A percentile compares a stretch with the other conserved stretches of the same genome.
phyloP scores from a whole-genome alignment of 1,139 yeast species.

The Blastobotrys buckinghamii region DNA sequence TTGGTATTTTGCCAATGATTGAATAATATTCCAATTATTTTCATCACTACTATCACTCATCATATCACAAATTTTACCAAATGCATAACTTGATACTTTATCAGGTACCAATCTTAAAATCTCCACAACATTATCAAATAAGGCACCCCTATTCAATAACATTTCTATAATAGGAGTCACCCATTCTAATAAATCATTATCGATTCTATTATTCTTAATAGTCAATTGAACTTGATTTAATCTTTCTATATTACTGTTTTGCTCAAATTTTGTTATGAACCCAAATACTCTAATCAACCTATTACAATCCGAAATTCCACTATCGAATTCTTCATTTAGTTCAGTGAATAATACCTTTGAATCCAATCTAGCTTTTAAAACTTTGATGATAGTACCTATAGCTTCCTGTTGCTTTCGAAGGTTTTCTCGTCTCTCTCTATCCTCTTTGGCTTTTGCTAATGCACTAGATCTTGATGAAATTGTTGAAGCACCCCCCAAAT shows the following conservation, averaged over 20 bases:
- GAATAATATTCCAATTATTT: constrained; percentile 1
- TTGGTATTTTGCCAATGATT: neutral
- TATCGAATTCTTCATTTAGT: constrained; percentile 18
- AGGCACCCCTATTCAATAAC: neutral
- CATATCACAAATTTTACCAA: neutral
- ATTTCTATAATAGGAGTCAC: neutral
- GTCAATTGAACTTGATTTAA: neutral
- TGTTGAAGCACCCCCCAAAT: constrained; percentile 53
- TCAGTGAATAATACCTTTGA: constrained; percentile 11
- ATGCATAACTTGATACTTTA: neutral
- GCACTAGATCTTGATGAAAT: constrained; percentile 35
- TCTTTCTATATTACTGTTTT: neutral
- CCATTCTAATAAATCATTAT: neutral
- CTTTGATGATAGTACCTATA: constrained; percentile 45
- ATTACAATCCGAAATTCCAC: neutral
- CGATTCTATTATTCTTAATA: neutral
- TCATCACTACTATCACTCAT: neutral
- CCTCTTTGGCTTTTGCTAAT: constrained; percentile 56
- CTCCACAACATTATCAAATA: neutral
- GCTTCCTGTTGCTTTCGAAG: constrained; percentile 46
- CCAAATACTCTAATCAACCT: constrained; percentile 3
- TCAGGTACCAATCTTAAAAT: neutral
- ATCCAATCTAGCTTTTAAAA: constrained; percentile 21
- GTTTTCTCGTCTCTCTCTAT: constrained; percentile 60
- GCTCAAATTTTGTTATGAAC: neutral